Conservation (phyloP, 176 grass and related monocot species). For the Aegilops sharonensis region DNA sequence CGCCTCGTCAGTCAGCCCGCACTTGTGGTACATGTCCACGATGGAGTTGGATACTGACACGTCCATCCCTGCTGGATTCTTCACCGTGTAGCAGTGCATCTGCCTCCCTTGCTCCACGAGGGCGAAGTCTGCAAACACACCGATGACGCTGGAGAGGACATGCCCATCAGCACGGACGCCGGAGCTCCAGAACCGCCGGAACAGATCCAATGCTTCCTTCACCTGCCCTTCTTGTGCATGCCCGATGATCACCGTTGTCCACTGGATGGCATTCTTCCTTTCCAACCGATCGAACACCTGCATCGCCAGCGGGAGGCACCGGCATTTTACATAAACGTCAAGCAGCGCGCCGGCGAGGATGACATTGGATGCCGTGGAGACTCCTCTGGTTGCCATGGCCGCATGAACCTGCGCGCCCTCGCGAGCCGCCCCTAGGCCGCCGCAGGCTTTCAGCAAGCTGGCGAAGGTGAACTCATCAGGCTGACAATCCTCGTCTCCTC, state of each 20-base stretch:
- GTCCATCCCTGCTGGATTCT: constrained; percentile 19
- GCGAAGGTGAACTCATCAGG: constrained; percentile 51
- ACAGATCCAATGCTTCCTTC: constrained; percentile 25
- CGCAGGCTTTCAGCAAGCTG: constrained; percentile 50
- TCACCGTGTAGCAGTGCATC: constrained; percentile 28
- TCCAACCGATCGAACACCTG: constrained; percentile 35
- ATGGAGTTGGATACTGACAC: constrained; percentile 41
- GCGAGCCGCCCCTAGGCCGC: constrained; percentile 6
- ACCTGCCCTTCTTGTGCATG: constrained; percentile 47
- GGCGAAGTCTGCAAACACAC: constrained; percentile 38
- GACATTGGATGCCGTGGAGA: neutral
- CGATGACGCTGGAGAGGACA: constrained; percentile 27
- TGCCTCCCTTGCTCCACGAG: constrained; percentile 40
- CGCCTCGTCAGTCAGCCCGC: constrained; percentile 32
- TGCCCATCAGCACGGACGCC: constrained; percentile 31
- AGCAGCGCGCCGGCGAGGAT: constrained; percentile 41
- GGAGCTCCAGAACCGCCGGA: constrained; percentile 42
- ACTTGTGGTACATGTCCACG: constrained; percentile 48
- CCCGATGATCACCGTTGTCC: constrained; percentile 35
- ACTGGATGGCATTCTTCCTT: constrained; percentile 45
- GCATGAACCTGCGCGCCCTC: constrained; percentile 41
- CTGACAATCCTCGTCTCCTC: neutral
- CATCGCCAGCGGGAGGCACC: constrained; percentile 12
- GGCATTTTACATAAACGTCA: constrained; percentile 38
- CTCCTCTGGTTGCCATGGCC: neutral